Base-by-base conservation (phyloP, 441 rosid genomes). In the Flueggea neowawraea region DNA sequence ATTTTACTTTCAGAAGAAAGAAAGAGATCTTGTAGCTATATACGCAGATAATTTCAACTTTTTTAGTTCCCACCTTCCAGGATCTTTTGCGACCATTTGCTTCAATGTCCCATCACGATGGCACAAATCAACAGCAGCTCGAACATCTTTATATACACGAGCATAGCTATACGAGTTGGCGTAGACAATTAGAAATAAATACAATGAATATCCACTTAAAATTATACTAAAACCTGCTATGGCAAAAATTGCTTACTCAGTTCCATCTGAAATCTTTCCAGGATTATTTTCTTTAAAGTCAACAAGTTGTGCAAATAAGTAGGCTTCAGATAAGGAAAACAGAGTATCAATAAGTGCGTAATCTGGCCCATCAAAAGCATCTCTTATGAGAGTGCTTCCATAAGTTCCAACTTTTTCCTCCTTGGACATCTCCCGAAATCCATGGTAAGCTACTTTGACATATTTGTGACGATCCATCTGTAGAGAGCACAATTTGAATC, bases 381-480 rank as follows among this genome's bases (percentile, higher is more conserved):
- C 96, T 22, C 90, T 91, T 78, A 88, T 66, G 49, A 95, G 81
- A 69, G 98, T 88, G 73, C 66, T 89, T 50, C 99, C 99, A 49
- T 95, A 95, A 52, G 89, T 79, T 53, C 74, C 87, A 71, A 88
- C 87, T 86, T 91, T 95, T 51, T 88, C 96, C 79, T 95, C 97
- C 78, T 95, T 95, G 43, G 90, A 75, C 78, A 95, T 77, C 76
- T 95, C 99, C 65, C 66, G 82, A 75, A 95, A 89, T 67, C 99
- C 98, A 77, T 95, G 99, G 77, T 89, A 91, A n/a, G 99, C 99
- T 53, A 95, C 91, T 80, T 95, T 91, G 60, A 91, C 99, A 66
- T 95, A 95, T 71, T 95, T 95, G 70, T 91, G 98, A 28, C 99
- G 86, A 70, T 95, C 99, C 99, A 91, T 95, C 99, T 91, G 83